Evolutionary conservation across 805 yeast species (phyloP), one percentile per base, ranked within the genome.

Genomic region (Babjeviella inositovora): DNA sequence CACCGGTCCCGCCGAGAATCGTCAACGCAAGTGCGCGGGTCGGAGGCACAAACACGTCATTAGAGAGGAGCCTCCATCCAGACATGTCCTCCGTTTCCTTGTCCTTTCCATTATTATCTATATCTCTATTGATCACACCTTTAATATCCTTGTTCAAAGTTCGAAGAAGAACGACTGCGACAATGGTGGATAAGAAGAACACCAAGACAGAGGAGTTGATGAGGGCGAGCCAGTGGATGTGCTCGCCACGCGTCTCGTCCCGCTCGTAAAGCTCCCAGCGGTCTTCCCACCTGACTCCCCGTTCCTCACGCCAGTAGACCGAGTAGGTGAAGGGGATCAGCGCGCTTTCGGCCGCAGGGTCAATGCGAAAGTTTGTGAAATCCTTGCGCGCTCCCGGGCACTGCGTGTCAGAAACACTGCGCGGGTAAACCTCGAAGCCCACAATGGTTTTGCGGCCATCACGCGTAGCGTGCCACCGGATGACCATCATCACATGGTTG

Each of bases 401-500:
- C 23, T 47, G 58, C 41, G 46, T 62, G 43, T 60, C 69, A 20
- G 61, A 51, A 8, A 77, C 85, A 25, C 90, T 75, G 41, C 69
- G 73, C 7, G 94, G 94, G 40, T 82, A 82, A 8, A 81, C 79
- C 47, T 82, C 95, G 35, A 84, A 77, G 0, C 93, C 95, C 11
- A 82, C 93, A 34, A 82, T 79, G 3, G 79, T 57, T 11, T 31
- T 30, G 6, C 42, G 38, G 23, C 41, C 45, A 15, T 54, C 48
- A 39, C 53, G 44, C 29, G 62, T 53, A 23, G 51, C 50, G 34
- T 80, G 75, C 48, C 69, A 77, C 37, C 93, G 60, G 20, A 82
- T 58, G 8, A 84, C 87, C 25, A 82, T 37, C 74, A 75, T 75
- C 7, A 76, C 70, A 42, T 84, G 94, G 41, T 80, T 82, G 45